Conservation (phyloP, 352 stramenopile genomes). For the Phytophthora ohioensis region DNA sequence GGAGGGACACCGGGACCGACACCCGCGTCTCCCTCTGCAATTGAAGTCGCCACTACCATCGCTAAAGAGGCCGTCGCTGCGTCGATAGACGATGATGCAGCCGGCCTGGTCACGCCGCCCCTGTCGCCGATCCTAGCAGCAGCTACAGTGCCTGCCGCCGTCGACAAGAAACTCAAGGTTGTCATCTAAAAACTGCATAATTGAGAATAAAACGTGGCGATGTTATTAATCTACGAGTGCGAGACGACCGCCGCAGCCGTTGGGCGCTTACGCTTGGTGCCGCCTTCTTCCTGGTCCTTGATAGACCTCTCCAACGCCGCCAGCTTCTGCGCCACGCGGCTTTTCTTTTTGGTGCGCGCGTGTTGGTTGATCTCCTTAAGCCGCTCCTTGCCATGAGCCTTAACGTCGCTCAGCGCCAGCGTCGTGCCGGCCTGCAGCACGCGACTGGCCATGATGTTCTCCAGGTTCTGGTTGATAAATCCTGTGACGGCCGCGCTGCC, state of each 20-base stretch:
- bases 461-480: constrained; percentile 90
- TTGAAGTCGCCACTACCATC: constrained; percentile 34
- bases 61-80: constrained; percentile 25
- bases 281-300: constrained; percentile 79
- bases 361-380: constrained; percentile 89
- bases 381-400: constrained; percentile 77
- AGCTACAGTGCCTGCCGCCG: not conserved
- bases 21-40: constrained; percentile 21
- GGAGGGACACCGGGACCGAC: constrained; percentile 2
- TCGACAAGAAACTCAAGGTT: constrained; percentile 31
- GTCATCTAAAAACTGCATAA: constrained; percentile 32
- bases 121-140: constrained; percentile 18
- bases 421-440: constrained; percentile 77
- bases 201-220: constrained; percentile 14
- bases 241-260: constrained; percentile 50
- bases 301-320: constrained; percentile 80
- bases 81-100: constrained; percentile 35
- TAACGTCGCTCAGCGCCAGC: constrained; percentile 72
- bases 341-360: constrained; percentile 87
- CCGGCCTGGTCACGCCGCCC: constrained; percentile 13
- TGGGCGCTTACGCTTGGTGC: constrained; percentile 51
- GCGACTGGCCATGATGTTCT: constrained; percentile 88
- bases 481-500: constrained; percentile 80
- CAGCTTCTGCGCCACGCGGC: constrained; percentile 85
- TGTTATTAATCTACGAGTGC: constrained; percentile 31